Base-by-base conservation (phyloP, 805 yeast genomes). In the Yarrowia deformans region DNA sequence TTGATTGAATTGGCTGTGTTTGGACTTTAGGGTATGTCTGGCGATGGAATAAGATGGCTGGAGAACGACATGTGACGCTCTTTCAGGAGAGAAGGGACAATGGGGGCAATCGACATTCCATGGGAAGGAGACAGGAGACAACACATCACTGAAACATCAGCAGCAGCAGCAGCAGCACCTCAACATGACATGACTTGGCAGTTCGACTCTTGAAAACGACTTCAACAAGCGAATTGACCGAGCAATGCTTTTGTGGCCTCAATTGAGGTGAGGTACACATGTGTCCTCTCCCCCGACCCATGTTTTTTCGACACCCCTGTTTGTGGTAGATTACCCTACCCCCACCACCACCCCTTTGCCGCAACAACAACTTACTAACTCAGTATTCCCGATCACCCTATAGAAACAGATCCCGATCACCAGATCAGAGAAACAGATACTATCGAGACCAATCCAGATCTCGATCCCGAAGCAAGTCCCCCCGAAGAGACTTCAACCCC, bases 321-420 rank as follows among this genome's bases (percentile, higher is more conserved):
- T 43, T 43, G 23, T 43, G 29, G 46, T 43, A 23, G 8, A 18
- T n/a, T 8, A n/a, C 46, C 23, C 12, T 7, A 13, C 39, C 37
- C 58, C 32, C 34, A 37, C 29, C 29, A 23, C 29, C 29, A 23
- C 29, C 29, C 29, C 29, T 23, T 23, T 23, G 29, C 29, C 29
- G 29, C 29, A 23, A 23, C 29, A 23, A 14, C 45, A 39, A 54
- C 43, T 19, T 14, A 60, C 66, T 60, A 60, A 60, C 66, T 7
- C 66, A 60, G 66, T 60, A 60, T 45, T 34, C 66, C 66, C 66
- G 66, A 60, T 60, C 66, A 60, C 66, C 66, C 37, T 60, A 60
- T 60, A 60, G 66, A 60, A 60, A 60, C 66, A 60, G 66, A 60
- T 60, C 66, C 42, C 40, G 66, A 60, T 60, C 66, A 18, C 66